A percentile compares a stretch with the other conserved stretches of the same genome.
Conservation (phyloP, 257 asterid species). For the Solanum rostratum region DNA sequence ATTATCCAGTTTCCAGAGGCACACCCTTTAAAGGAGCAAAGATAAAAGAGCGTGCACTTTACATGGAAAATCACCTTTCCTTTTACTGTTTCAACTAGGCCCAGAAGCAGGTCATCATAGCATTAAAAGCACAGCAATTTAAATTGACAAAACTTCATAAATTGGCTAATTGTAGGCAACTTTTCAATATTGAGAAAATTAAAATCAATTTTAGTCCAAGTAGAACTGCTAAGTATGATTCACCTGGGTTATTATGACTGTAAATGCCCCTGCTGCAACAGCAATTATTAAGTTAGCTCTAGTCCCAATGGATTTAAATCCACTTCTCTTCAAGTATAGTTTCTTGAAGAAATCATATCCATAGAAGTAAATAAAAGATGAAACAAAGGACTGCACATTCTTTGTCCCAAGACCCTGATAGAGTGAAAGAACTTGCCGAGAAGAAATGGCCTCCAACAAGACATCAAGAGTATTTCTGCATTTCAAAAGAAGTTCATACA, state of each 20-base stretch:
- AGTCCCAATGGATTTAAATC: constrained; percentile 74
- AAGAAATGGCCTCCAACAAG: constrained; percentile 78
- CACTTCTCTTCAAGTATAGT: constrained; percentile 58
- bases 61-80: not conserved
- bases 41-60: not conserved
- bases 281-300: constrained; percentile 78
- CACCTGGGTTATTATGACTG: constrained; percentile 72
- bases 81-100: not conserved
- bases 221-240: constrained; percentile 3
- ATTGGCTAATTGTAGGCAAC: not conserved
- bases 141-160: not conserved
- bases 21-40: not conserved
- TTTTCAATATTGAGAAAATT: not conserved
- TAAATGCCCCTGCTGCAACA: constrained; percentile 83
- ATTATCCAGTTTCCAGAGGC: not conserved
- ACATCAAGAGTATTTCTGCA: constrained; percentile 82
- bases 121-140: not conserved
- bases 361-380: constrained; percentile 74
- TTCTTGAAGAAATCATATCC: constrained; percentile 82
- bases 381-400: constrained; percentile 79
- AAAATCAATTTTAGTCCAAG: not conserved
- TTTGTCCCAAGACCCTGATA: constrained; percentile 91
- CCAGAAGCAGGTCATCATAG: not conserved
- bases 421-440: constrained; percentile 48
- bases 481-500: not conserved